Percentiles rank a stretch among this genome's conserved stretches.
phyloP scores from a whole-genome alignment of 2,329 filamentous ascomycete genomes.

The Biscogniauxia sp. region DNA sequence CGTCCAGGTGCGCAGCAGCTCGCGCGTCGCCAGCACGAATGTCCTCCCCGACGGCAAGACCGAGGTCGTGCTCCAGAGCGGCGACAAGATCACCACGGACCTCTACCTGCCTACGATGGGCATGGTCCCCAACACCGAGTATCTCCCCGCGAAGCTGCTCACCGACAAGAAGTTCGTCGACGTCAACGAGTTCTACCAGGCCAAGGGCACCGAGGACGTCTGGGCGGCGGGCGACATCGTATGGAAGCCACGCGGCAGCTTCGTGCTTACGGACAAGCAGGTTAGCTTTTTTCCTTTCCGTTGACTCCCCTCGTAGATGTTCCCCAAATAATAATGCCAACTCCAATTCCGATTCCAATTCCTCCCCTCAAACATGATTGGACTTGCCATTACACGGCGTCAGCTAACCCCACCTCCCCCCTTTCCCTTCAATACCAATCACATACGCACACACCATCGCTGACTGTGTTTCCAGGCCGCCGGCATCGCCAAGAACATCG shows the following conservation, averaged over 20 bases:
- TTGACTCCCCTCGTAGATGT: too few species aligned
- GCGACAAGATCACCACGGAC: conserved; percentile 50
- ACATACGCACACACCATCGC: background rate
- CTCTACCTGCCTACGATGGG: conserved; percentile 58
- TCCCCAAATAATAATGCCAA: too few species aligned
- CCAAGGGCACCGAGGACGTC: conserved; percentile 42
- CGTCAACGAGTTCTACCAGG: conserved; percentile 51
- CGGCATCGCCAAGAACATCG: conserved; percentile 53
- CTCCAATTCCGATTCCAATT: too few species aligned
- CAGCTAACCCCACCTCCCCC: too few species aligned
- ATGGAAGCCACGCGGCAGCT: conserved; percentile 46
- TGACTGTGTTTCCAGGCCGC: conserved; percentile 37
- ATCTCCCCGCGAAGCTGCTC: conserved; percentile 44
- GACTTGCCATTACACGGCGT: too few species aligned
- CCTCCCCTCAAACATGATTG: too few species aligned
- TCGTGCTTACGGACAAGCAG: conserved; percentile 48
- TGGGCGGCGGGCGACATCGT: conserved; percentile 57
- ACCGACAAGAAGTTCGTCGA: conserved; percentile 44
- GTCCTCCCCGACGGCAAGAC: conserved; percentile 43
- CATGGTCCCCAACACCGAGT: conserved; percentile 53
- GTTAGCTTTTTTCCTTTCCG: conserved; percentile 27
- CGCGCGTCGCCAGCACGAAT: conserved; percentile 39
- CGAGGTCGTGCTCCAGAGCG: conserved; percentile 45
- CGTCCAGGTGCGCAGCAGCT: conserved; percentile 45
- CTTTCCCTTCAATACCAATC: too few species aligned